phyloP scores from a whole-genome alignment of 169 alveolate species.

The Plasmodium knowlesi region DNA sequence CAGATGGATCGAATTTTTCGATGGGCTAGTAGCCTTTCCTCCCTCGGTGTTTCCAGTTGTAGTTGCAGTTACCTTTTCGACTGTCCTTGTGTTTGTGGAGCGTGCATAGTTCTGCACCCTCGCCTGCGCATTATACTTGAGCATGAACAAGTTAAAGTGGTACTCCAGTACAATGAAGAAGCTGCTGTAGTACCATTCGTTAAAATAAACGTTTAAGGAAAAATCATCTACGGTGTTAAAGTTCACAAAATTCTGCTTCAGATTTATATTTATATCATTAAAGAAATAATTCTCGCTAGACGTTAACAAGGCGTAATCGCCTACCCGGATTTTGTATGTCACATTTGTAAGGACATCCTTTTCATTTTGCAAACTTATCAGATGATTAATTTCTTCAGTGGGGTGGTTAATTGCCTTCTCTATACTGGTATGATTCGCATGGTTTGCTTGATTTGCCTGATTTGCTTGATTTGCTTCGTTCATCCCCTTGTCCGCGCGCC shows the following conservation, averaged over 20 bases:
- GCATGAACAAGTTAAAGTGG: conserved; percentile 33
- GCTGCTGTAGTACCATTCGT: conserved; percentile 70
- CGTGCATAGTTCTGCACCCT: not conserved
- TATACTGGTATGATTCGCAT: not conserved
- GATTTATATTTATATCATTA: conserved; percentile 59
- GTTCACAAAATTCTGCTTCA: conserved; percentile 60
- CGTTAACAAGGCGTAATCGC: conserved; percentile 41
- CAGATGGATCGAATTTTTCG: not conserved
- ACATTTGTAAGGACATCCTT: conserved; percentile 17
- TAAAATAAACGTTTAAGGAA: conserved; percentile 26
- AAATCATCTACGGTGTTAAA: conserved; percentile 63
- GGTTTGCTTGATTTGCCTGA: not conserved
- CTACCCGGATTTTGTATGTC: conserved; percentile 58
- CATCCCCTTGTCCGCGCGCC: not conserved
- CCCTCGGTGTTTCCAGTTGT: not conserved
- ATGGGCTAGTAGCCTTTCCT: too few relatives aligned
- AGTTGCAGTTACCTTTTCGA: not conserved
- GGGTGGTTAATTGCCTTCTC: not conserved
- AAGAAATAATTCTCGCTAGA: conserved; percentile 36
- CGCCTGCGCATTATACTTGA: not conserved
- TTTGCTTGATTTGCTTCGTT: not conserved
- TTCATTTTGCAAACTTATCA: not conserved
- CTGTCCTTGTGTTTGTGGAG: too few relatives aligned
- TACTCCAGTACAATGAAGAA: conserved; percentile 62
- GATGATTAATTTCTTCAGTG: not conserved